Base-by-base conservation (phyloP, 106 monocot genomes). In the Triglochin maritima region DNA sequence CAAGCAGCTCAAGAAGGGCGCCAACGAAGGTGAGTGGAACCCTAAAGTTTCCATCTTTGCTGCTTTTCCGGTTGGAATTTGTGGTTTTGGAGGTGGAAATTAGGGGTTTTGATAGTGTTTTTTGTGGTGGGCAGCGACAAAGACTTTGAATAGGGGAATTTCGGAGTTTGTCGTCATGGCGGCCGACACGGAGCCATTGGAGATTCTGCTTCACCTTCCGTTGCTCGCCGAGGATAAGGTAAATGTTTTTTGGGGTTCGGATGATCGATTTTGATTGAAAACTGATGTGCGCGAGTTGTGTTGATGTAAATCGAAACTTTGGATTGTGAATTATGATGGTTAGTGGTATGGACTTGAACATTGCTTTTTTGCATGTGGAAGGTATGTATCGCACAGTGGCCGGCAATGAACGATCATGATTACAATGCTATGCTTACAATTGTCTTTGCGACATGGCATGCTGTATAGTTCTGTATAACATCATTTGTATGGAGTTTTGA, bases 1-100 rank as follows among this genome's bases (percentile, higher is more conserved):
- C 74, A 93, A 93, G 76, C 93, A 89, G 74, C 86, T 89, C 66
- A 93, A 88, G 78, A 93, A 93, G 78, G 93, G 88, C 2, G 93
- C 93, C 8, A 93, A 89, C 46, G 93, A 93, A 82, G 93, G 89
- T 93, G 10, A n/a, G 12, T 17, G n/a, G 13, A 10, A 47, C 5
- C 3, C 5, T 7, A 11, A 17, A 29, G 17, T 50, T 2, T 29
- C 11, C n/a, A 5, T 4, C 44, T 4, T 57, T 3, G 12, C 43
- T 68, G 7, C 63, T 45, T 66, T n/a, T n/a, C n/a, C n/a, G n/a
- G n/a, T n/a, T n/a, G n/a, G 45, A 4, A 44, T 47, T 17, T 4
- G 42, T 4, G 43, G 10, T 59, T 51, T 13, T 12, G 47, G 47
- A 5, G 15, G 69, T 63, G 59, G 9, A 14, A n/a, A 10, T 60